Base-by-base conservation (phyloP, 306 rosid genomes). In the Abrus pulchellus region DNA sequence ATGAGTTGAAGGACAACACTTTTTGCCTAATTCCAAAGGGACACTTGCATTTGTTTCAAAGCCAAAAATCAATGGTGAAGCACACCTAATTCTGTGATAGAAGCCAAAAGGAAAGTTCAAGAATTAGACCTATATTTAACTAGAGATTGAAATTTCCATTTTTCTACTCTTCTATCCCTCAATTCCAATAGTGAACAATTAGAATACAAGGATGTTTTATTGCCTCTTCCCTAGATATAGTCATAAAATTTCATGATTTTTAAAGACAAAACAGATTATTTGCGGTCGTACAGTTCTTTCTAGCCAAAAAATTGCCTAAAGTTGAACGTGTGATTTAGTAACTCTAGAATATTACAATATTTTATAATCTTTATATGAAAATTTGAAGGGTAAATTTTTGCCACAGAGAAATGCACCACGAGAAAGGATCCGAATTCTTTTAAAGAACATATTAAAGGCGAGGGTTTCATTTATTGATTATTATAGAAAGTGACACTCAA, bases 381-480 rank as follows among this genome's bases (percentile, higher is more conserved):
- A 20, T 20, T 20, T 20, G 20, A 20, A 20, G 20, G 20, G 20
- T 20, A 20, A 20, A 20, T 20, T 20, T 20, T 20, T 20, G 20
- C 20, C 20, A 20, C 20, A 20, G 20, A 20, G 20, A 20, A 20
- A 20, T 20, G 20, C 20, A 20, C 20, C 20, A 20, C 20, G 20
- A 20, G 20, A 20, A 20, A 20, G 20, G 20, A 20, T 20, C 20
- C 20, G 20, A 20, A 20, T 20, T 20, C 20, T 20, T 20, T 20
- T 20, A 20, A 20, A 20, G 20, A 20, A 20, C 20, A 20, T 20
- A 40, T 56, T 28, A 13, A 38, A 33, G 57, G 3, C 8, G 6
- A 76, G 11, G 81, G 20, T n/a, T 64, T 64, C 74, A 60, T 29
- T 76, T 76, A 48, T 32, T 75, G 45, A 7, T 57, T 3, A 61